phyloP scores from a whole-genome alignment of 1,284 basidiomycete species.

The Lentinus polychrous region DNA sequence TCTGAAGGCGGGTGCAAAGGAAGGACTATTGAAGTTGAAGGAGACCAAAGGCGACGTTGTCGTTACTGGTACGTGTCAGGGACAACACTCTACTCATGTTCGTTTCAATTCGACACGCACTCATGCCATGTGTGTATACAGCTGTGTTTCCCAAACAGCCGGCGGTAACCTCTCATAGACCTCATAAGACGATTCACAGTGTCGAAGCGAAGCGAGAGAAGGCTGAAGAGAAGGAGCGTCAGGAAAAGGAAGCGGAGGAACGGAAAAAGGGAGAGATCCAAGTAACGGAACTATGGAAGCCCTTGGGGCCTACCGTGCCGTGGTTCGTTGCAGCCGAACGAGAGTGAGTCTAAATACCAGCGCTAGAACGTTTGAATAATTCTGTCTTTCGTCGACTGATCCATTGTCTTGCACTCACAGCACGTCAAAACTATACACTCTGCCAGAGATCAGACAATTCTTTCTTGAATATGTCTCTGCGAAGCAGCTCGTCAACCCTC shows the following conservation, averaged over 20 bases:
- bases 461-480: conserved; percentile 58
- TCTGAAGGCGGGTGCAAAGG: conserved; percentile 70
- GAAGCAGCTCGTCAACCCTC: conserved; percentile 58
- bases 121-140: conserved; percentile 6
- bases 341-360: conserved; percentile 30
- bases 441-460: conserved; percentile 44
- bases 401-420: conserved; percentile 26
- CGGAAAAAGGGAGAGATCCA: conserved; percentile 40
- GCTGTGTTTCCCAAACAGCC: conserved; percentile 58
- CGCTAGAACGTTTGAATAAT: background rate
- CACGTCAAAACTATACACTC: conserved; percentile 46
- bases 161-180: conserved; percentile 43
- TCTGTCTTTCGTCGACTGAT: background rate
- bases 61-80: conserved; percentile 26
- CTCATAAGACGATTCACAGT: conserved; percentile 58
- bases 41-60: conserved; percentile 63
- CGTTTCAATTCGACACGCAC: too few relatives aligned
- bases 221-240: conserved; percentile 41
- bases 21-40: conserved; percentile 67
- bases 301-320: conserved; percentile 43
- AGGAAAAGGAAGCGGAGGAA: conserved; percentile 37
- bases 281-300: conserved; percentile 72
- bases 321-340: conserved; percentile 60
- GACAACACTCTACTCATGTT: background rate
- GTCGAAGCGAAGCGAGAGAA: conserved; percentile 52